These are phyloP conservation scores for Xylaria hypoxylon DNA, from an alignment of 2,329 filamentous ascomycete genomes.

Conservation along the genomic window DNA sequence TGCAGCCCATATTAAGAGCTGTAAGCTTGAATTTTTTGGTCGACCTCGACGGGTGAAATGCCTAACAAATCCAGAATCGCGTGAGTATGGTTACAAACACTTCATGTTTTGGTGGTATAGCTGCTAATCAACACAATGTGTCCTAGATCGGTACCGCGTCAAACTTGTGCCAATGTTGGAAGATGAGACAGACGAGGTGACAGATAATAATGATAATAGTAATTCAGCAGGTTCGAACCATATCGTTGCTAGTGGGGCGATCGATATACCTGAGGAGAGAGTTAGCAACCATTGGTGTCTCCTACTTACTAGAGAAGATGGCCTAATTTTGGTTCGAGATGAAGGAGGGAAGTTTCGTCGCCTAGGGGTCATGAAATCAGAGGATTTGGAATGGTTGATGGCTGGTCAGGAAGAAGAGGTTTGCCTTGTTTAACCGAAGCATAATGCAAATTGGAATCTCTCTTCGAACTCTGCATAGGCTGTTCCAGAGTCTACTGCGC, in stretches of 20 bases:
- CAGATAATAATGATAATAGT: background rate
- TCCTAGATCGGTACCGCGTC: slow-evolving; percentile 9
- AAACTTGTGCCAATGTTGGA: slow-evolving; percentile 5
- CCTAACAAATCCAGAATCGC: background rate
- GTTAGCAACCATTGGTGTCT: slow-evolving; percentile 39
- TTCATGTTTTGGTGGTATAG: background rate
- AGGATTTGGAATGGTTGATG: slow-evolving; percentile 30
- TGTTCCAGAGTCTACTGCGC: background rate
- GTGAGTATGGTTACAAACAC: background rate
- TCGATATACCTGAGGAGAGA: slow-evolving; percentile 37
- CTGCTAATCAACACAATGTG: slow-evolving; percentile 26
- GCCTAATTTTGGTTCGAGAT: slow-evolving; percentile 37
- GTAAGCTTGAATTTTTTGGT: slow-evolving; percentile 42
- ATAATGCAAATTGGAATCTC: background rate
- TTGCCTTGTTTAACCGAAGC: slow-evolving; percentile 16
- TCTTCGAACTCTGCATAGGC: background rate
- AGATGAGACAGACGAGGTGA: background rate
- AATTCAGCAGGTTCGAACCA: background rate
- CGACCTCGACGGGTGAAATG: slow-evolving; percentile 35
- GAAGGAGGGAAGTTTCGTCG: slow-evolving; percentile 38
- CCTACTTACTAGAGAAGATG: slow-evolving; percentile 32
- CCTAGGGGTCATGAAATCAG: slow-evolving; percentile 32
- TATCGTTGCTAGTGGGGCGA: slow-evolving; percentile 32
- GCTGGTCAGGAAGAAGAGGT: slow-evolving; percentile 46
- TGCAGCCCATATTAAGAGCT: slow-evolving; percentile 35